Percentiles rank a stretch among this genome's conserved stretches.
phyloP scores from a whole-genome alignment of 306 rosid species.

The Acacia crassicarpa region DNA sequence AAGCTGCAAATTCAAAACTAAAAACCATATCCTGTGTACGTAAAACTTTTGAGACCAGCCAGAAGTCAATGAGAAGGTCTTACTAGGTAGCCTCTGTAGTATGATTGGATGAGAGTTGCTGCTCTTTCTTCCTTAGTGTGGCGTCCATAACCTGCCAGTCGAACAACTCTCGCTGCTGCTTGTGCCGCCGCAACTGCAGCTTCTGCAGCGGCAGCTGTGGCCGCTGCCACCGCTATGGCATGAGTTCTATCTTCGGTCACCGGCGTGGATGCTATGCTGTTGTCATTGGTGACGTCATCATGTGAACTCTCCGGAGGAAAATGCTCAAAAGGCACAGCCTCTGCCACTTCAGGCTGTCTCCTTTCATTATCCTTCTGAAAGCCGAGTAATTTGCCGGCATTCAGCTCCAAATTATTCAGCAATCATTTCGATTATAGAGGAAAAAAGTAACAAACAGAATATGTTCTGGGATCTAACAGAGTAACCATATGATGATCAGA shows the following conservation, averaged over 20 bases:
- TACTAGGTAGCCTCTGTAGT: constrained; percentile 72
- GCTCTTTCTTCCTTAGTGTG: constrained; percentile 66
- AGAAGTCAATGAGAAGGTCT: not conserved
- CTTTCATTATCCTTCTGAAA: constrained; percentile 44
- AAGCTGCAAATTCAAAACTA: no score
- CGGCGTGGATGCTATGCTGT: constrained; percentile 49
- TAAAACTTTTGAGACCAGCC: no score
- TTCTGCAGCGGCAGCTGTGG: constrained; percentile 74
- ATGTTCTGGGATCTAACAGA: constrained; percentile 29
- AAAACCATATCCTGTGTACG: no score
- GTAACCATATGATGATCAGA: constrained; percentile 40
- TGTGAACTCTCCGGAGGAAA: constrained; percentile 54
- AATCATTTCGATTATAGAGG: not conserved
- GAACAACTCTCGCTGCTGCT: constrained; percentile 71
- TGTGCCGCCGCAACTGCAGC: constrained; percentile 76
- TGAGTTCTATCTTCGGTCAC: constrained; percentile 51
- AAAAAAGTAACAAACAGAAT: not conserved
- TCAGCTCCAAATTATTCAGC: not conserved
- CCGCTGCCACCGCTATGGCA: constrained; percentile 63
- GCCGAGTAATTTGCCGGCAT: not conserved
- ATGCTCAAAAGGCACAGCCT: constrained; percentile 62
- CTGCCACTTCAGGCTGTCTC: constrained; percentile 54
- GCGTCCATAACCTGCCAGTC: constrained; percentile 66
- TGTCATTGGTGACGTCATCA: constrained; percentile 47
- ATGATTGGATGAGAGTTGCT: constrained; percentile 64